Evolutionary conservation across 108 stramenopile genomes (phyloP), one percentile per base, ranked within the genome.

Genomic region (Skeletonema potamos): DNA sequence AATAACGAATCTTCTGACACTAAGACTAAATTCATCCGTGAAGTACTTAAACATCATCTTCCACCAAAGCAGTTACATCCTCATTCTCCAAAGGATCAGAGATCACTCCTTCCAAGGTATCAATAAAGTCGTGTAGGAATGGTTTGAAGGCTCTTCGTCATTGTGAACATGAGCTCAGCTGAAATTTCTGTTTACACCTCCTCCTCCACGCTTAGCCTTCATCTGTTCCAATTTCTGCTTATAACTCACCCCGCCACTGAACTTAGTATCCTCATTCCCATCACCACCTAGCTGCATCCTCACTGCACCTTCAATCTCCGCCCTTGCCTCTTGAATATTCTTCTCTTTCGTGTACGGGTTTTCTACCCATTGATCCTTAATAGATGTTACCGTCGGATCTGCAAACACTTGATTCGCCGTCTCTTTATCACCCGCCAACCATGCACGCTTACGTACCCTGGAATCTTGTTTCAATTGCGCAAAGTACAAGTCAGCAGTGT

Each of bases 401-500:
- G 59, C 72, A 73, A 91, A 89, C 1, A 90, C 90, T n/a, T 65
- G 34, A 62, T 94, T 77, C 30, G 90, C 85, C 15, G 66, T 58
- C 41, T 90, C 86, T 0, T 43, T 58, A 63, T 94, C 87, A 9
- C 90, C 93, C 17, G 48, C 26, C 28, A 74, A 17, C 61, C 90
- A 70, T 20, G 90, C 93, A 15, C 75, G 36, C 9, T 79, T 90
- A 9, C 93, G 78, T 39, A 90, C 84, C 15, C 85, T 79, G 11
- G 89, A 91, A 75, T 94, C 93, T 51, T 86, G 84, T 68, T 94
- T 94, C 55, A 94, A 77, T 51, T 91, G 89, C 6, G 90, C 93
- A 77, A 94, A 91, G 77, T 94, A 94, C 43, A 94, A 63, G 62
- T 94, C 93, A 57, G 93, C 79, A 5, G 86, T 86, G 68, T 94